Base-by-base conservation (phyloP, 2,329 filamentous ascomycete genomes). In the Epicoccum sorghinum region DNA sequence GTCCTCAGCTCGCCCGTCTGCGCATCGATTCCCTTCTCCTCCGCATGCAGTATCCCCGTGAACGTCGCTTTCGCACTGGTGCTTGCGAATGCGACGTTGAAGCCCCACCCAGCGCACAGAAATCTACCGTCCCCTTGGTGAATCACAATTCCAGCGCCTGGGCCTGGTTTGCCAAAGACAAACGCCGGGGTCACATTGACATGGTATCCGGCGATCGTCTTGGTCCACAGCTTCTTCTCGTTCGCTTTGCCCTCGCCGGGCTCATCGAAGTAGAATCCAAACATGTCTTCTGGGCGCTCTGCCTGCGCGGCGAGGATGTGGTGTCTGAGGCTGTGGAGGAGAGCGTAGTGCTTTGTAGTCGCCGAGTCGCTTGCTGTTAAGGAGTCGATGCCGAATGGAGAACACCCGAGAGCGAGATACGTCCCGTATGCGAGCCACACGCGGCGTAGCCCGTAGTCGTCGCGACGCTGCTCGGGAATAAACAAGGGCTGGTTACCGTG, bases 381-480 rank as follows among this genome's bases (percentile, higher is more conserved):
- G 0, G 77, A 79, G 51, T 81, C 79, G 41, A 79, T 77, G 4
- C 77, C 65, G 18, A 70, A 70, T 0, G 67, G 67, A 10, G 53
- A 64, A 49, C 50, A 65, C 5, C 47, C 65, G 8, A 65, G 55
- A 10, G 61, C 56, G 13, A 56, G 62, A 38, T 58, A 65, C 13
- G 58, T 66, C 13, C 58, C 65, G 33, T 69, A 69, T 1, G 66
- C 66, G 7, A 57, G 51, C 67, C 67, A 70, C 5, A 69, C 56
- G 1, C 67, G 58, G 18, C 67, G 55, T 3, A 61, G 62, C 4
- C 67, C 67, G 5, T 65, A 60, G 69, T 79, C 79, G 47, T 82
- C 80, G 10, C 81, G 73, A 4, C 80, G 71, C 59, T 83, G 81
- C 66, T 83, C 81, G 0, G 81, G 81, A 33, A 83, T 82, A 57